phyloP scores from a whole-genome alignment of 179 eudicot species.

The Beta corolliflora region DNA sequence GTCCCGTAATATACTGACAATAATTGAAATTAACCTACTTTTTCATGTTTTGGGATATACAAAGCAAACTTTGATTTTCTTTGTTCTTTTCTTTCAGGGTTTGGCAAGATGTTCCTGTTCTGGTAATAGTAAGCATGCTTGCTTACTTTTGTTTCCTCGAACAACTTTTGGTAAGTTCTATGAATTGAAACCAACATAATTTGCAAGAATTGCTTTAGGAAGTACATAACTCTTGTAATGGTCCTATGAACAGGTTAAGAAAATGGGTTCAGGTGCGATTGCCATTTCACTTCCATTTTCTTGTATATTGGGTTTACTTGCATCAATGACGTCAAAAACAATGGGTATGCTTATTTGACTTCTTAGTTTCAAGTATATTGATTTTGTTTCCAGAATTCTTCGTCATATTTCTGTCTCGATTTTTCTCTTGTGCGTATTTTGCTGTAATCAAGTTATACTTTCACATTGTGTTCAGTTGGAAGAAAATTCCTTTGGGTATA shows the following conservation, averaged over 20 bases:
- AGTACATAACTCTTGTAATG: background rate
- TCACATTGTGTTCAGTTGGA: slow-evolving; percentile 46
- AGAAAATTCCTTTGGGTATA: slow-evolving; percentile 85
- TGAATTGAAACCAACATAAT: background rate
- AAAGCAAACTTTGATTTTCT: background rate
- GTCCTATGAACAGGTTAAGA: slow-evolving; percentile 52
- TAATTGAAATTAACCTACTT: too few species aligned
- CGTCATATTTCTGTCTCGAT: background rate
- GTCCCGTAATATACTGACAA: too few species aligned
- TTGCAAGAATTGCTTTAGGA: background rate
- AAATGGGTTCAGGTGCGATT: slow-evolving; percentile 83
- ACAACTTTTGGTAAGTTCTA: slow-evolving; percentile 72
- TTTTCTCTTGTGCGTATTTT: background rate
- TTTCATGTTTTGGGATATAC: background rate
- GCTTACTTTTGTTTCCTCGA: slow-evolving; percentile 95
- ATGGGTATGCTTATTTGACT: slow-evolving; percentile 64
- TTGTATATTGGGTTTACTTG: slow-evolving; percentile 81
- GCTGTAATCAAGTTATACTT: background rate
- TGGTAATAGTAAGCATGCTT: slow-evolving; percentile 86
- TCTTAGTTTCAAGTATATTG: background rate
- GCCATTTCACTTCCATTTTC: slow-evolving; percentile 96
- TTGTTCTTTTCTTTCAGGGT: slow-evolving; percentile 51
- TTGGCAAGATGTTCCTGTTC: slow-evolving; percentile 93
- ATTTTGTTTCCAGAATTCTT: background rate
- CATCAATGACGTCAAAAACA: slow-evolving; percentile 88